Evolutionary conservation across 2,329 filamentous ascomycete genomes (phyloP).

Genomic region (Cryphonectria japonica): DNA sequence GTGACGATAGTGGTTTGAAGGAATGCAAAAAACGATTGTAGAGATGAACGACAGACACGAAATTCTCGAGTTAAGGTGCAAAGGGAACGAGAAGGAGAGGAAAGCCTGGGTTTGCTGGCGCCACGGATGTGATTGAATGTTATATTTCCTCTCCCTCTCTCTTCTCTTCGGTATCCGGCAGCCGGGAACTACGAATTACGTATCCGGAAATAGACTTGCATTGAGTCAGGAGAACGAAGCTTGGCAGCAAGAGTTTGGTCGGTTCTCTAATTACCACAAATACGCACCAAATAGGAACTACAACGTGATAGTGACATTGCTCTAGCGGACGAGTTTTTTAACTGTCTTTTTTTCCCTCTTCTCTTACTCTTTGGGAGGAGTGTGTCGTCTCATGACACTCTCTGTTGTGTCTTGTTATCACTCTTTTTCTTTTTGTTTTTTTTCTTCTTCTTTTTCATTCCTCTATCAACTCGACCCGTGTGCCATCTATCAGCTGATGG

Average conservation of each 20-base stretch:
- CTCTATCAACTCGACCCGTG: not conserved
- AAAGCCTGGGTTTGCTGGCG: not conserved
- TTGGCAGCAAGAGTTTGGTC: not conserved
- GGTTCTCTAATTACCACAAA: not conserved
- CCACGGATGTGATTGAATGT: not conserved
- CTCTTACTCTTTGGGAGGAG: not conserved
- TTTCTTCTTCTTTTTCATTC: not conserved
- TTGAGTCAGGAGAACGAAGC: not conserved
- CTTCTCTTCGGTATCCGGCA: not conserved
- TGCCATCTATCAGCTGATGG: not conserved
- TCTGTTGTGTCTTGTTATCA: not conserved
- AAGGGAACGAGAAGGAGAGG: not conserved
- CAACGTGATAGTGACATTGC: not conserved
- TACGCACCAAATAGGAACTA: not conserved
- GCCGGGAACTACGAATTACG: not conserved
- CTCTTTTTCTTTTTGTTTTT: not conserved
- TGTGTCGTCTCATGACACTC: not conserved
- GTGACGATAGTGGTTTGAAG: constrained; percentile 17
- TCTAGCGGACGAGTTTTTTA: not conserved
- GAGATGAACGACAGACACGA: not conserved
- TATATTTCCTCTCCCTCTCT: not conserved
- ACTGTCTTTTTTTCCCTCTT: no score
- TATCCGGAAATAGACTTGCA: not conserved
- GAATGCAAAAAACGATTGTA: no score
- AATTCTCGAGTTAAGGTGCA: not conserved